Base-by-base conservation (phyloP, 805 yeast species). In the Suhomyces canberraensis region DNA sequence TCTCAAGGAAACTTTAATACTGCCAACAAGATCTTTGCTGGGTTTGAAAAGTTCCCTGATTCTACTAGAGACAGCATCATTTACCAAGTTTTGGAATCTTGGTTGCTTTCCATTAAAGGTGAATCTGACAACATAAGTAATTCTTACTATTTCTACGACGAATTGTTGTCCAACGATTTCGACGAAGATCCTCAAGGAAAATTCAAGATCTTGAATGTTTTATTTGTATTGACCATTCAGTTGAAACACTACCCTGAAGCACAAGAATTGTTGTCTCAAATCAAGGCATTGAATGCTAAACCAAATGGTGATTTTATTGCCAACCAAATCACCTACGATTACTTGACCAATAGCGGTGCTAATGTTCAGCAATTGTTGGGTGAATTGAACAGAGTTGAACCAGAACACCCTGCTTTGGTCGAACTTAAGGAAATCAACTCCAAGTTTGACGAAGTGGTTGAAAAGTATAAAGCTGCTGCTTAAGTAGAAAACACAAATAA, bases 191-290 rank as follows among this genome's bases (percentile, higher is more conserved):
- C 51, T 4, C 56, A 50, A 28, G 66, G 69, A 16, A 61, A 60
- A 43, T 58, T 53, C 46, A 58, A 53, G 38, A 42, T 63, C 13
- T 72, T 84, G 47, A 58, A 49, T 37, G 81, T 84, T 26, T 76
- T 88, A 52, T 73, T 88, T 29, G 83, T 80, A 8, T 71, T 89
- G 41, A 88, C 90, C 44, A 63, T 90, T 50, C 88, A 86, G 64
- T 75, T 88, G 56, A 78, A 80, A 34, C 84, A 90, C 52, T 67
- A 78, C 38, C 91, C 90, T 2, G 97, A 91, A 62, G 90, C 96
- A 8, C 74, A 75, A 41, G 86, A 85, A 44, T 67, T 80, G 25
- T 46, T 60, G 41, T 42, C 47, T 26, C 70, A 64, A 46, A 63
- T 84, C 9, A 63, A 62, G 20, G 64, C 71, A 34, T 61, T 76